Base-by-base conservation (phyloP, 1,139 yeast species). In the Diutina catenulata region DNA sequence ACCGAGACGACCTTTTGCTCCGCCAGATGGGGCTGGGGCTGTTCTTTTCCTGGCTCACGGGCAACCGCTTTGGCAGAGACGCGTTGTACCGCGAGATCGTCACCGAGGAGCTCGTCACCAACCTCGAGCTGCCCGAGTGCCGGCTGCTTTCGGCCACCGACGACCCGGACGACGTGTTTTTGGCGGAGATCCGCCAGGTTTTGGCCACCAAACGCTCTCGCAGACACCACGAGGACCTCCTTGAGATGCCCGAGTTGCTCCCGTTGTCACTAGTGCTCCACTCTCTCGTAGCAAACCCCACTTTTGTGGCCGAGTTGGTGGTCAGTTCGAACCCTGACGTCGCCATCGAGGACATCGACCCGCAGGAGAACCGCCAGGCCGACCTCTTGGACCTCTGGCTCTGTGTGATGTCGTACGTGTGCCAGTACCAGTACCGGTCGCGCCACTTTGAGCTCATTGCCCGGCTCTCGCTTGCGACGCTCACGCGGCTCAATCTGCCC, bases 31-130 rank as follows among this genome's bases (percentile, higher is more conserved):
- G 53, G 43, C 59, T 50, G 43, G 49, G 54, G n/a, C 62, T 69
- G 2, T 61, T 66, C 37, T 52, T 64, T 40, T 57, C 56, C 37
- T 65, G 71, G 71, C 45, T 65, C 36, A 61, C 68, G 1, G 60
- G 59, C 0, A 60, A 58, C 40, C 44, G 50, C 20, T 52, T 59
- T 31, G 50, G 55, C 21, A 48, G 53, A 15, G 54, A 54, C 18
- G 21, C 14, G 32, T 43, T 50, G 29, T 60, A 60, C 42, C 39
- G 53, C 15, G 45, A 42, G 8, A 55, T 49, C 28, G 47, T 55
- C 31, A 53, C 62, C 1, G 43, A 44, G 6, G 45, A 41, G 3
- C 24, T 42, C 15, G 43, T 53, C 11, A 55, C 62, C 8, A 46
- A 46, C 28, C 45, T 55, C 15, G 32, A 20, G 6, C 20, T 26